Evolutionary conservation across 169 alveolate genomes (phyloP).

Genomic region (Cytauxzoon felis): DNA sequence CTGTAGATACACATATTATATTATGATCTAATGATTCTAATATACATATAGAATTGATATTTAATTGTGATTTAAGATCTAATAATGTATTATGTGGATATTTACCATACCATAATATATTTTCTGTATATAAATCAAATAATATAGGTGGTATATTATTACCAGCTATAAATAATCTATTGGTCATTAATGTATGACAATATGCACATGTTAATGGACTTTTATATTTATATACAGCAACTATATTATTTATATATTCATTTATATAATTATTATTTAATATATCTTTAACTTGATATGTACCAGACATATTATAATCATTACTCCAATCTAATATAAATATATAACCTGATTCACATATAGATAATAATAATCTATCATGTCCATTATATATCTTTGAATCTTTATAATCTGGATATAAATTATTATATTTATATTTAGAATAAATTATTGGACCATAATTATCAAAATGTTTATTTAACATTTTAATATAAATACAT

Average conservation of each 20-base stretch:
- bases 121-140: conserved; percentile 64
- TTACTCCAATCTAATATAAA: conserved; percentile 23
- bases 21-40: conserved; percentile 64
- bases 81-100: conserved; percentile 59
- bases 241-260: neutral
- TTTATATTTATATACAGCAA: conserved; percentile 48
- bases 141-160: conserved; percentile 55
- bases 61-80: conserved; percentile 57
- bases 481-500: conserved; percentile 21
- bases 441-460: conserved; percentile 14
- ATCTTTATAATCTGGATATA: conserved; percentile 11
- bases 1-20: conserved; percentile 60
- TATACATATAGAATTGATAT: conserved; percentile 56
- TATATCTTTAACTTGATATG: neutral
- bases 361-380: conserved; percentile 16
- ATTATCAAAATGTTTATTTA: neutral
- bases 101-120: conserved; percentile 67
- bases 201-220: conserved; percentile 60
- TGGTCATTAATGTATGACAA: conserved; percentile 53
- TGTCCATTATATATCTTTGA: neutral
- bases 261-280: neutral
- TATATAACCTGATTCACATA: conserved; percentile 28
- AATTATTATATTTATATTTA: neutral
- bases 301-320: neutral
- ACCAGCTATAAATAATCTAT: conserved; percentile 68